These are phyloP conservation scores for Agapanthus africanus DNA, from an alignment of 106 monocot genomes.

Conservation along the genomic window DNA sequence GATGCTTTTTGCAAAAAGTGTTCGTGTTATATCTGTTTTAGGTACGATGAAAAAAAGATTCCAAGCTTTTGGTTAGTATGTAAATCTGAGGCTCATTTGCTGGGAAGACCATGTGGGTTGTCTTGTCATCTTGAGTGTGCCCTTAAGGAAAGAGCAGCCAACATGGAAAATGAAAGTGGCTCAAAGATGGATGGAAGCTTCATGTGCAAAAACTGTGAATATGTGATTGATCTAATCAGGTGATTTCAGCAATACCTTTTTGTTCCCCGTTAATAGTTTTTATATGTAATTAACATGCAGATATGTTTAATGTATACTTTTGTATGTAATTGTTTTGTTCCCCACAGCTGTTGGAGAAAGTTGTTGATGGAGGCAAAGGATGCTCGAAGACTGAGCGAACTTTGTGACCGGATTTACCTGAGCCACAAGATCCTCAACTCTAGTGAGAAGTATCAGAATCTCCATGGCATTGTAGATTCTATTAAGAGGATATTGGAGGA, in stretches of 20 bases:
- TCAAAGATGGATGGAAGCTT: conserved; percentile 57
- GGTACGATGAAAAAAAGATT: conserved; percentile 84
- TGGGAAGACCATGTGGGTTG: conserved; percentile 44
- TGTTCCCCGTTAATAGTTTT: neutral
- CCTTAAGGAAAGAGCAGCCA: conserved; percentile 43
- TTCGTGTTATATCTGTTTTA: too few relatives aligned
- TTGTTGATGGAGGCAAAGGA: too few relatives aligned
- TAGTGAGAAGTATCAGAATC: too few relatives aligned
- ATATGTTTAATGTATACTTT: neutral
- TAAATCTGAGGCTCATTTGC: conserved; percentile 27
- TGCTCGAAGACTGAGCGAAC: neutral
- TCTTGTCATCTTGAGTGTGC: too few relatives aligned
- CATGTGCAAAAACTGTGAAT: conserved; percentile 56
- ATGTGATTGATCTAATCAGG: conserved; percentile 17
- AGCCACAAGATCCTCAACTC: conserved; percentile 3
- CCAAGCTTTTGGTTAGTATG: conserved; percentile 82
- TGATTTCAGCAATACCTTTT: neutral
- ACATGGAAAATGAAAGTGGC: conserved; percentile 16
- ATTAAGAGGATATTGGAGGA: conserved; percentile 3
- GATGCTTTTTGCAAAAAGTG: conserved; percentile 65
- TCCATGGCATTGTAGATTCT: neutral
- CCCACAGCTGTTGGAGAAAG: neutral
- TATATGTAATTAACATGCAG: neutral
- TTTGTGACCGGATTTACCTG: conserved; percentile 1
- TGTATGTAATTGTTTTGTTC: neutral